Conservation (phyloP, 805 yeast genomes). For the Candida andamanensis region DNA sequence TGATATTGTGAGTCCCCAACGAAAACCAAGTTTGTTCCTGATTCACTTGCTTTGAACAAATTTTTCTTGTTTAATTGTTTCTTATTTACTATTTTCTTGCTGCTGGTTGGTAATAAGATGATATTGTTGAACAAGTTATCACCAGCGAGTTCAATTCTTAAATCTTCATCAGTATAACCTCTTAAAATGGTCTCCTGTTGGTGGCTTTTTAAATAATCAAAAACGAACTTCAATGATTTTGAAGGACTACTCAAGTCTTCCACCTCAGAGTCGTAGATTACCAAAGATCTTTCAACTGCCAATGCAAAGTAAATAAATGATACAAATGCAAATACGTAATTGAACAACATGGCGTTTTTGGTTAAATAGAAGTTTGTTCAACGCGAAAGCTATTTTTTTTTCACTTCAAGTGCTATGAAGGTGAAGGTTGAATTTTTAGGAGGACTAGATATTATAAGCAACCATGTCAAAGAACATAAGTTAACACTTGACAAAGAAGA, state of each 20-base stretch:
- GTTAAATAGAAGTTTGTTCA: neutral
- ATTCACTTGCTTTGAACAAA: conserved; percentile 54
- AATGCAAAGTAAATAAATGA: conserved; percentile 8
- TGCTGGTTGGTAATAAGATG: conserved; percentile 31
- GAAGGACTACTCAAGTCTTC: conserved; percentile 16
- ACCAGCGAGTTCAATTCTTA: conserved; percentile 4
- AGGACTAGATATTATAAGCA: conserved; percentile 79
- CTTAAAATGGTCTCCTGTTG: conserved; percentile 10
- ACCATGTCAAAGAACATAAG: conserved; percentile 49
- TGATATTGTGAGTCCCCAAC: conserved; percentile 44
- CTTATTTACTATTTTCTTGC: conserved; percentile 29
- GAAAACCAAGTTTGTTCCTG: conserved; percentile 73
- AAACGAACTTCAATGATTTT: conserved; percentile 18
- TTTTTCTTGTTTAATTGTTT: conserved; percentile 25
- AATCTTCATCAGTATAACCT: conserved; percentile 20
- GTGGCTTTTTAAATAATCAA: conserved; percentile 16
- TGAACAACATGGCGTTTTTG: conserved; percentile 3
- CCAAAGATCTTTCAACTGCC: conserved; percentile 20
- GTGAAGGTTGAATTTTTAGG: conserved; percentile 52
- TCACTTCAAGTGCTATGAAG: conserved; percentile 16
- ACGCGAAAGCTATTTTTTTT: too few species aligned
- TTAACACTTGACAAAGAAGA: conserved; percentile 40
- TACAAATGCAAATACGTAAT: conserved; percentile 9
- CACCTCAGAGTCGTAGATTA: conserved; percentile 28
- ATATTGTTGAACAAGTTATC: conserved; percentile 6